Base-by-base conservation (phyloP, 129 eudicot genomes). In the Sambucus nigra region DNA sequence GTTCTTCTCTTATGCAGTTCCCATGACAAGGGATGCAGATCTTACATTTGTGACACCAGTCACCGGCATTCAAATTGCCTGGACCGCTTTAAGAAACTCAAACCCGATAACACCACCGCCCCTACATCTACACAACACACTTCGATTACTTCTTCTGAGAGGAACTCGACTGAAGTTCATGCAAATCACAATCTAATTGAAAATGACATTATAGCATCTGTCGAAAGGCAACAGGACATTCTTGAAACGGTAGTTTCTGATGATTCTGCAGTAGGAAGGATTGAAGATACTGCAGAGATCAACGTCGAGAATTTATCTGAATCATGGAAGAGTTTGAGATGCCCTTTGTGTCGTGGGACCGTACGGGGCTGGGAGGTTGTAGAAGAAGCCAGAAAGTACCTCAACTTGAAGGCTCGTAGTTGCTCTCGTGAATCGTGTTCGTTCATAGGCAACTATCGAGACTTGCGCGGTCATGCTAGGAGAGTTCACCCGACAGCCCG, bases 11-110 rank as follows among this genome's bases (percentile, higher is more conserved):
- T 71, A 31, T 89, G 95, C 78, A 81, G 73, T 57, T 79, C 98
- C 6, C 88, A 89, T 53, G 63, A 67, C 16, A 89, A 81, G 45
- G 95, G 98, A n/a, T 89, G 98, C 66, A 75, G 81, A 47, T 78
- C 98, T 44, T 89, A 78, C 67, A 81, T 89, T 40, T 89, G 98
- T 56, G 98, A 89, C 64, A 89, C 98, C 17, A 89, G 98, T 69
- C 79, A 81, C 64, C 70, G 98, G 24, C 98, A 89, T 49, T 89
- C 98, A 29, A 89, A 89, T 74, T 89, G 98, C 64, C 74, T 85
- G 17, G 98, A 89, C 25, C 81, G 98, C 3, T 89, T 73, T 45
- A 89, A 68, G 46, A 75, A 79, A 65, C 95, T 81, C 13, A 61
- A 67, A 56, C 46, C 79, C 47, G 82, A 80, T 22, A 64, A 53